Percentiles rank a stretch among this genome's conserved stretches.
These are phyloP conservation scores for Kurtzmaniella fragi DNA, from an alignment of 805 yeast species.

Conservation along the genomic window DNA sequence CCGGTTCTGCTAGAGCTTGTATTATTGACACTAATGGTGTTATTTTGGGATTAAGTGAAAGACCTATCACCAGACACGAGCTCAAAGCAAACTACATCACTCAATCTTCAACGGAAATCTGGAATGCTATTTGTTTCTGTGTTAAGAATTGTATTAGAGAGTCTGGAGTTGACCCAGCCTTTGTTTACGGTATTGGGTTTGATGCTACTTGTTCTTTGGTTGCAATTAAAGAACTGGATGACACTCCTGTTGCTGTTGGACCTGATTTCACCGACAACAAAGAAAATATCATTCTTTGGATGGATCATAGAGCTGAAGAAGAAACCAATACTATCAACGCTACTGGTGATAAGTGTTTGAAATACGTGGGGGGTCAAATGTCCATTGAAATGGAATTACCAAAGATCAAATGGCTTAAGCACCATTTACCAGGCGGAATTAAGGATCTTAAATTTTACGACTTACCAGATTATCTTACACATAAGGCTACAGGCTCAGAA, in stretches of 20 bases:
- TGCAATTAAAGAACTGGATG: conserved; percentile 60
- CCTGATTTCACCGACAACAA: conserved; percentile 72
- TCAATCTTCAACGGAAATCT: conserved; percentile 86
- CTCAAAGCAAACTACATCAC: conserved; percentile 70
- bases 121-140: conserved; percentile 84
- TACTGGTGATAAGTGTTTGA: conserved; percentile 71
- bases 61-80: conserved; percentile 74
- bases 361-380: conserved; percentile 96
- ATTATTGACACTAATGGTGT: conserved; percentile 79
- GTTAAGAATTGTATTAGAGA: conserved; percentile 71
- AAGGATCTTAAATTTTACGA: conserved; percentile 81
- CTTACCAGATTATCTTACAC: conserved; percentile 86
- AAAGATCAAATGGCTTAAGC: conserved; percentile 93
- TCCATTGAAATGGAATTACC: conserved; percentile 98
- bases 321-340: conserved; percentile 81
- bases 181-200: conserved; percentile 84
- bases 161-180: conserved; percentile 61
- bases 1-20: conserved; percentile 96
- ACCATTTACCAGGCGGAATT: conserved; percentile 61
- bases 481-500: conserved; percentile 82
- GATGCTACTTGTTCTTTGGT: conserved; percentile 97
- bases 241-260: conserved; percentile 81
- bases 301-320: conserved; percentile 91
- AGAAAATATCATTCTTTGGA: conserved; percentile 91
- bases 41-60: conserved; percentile 71